Conservation (phyloP, 2,329 filamentous ascomycete species). For the Ophiostoma himal-ulmi region DNA sequence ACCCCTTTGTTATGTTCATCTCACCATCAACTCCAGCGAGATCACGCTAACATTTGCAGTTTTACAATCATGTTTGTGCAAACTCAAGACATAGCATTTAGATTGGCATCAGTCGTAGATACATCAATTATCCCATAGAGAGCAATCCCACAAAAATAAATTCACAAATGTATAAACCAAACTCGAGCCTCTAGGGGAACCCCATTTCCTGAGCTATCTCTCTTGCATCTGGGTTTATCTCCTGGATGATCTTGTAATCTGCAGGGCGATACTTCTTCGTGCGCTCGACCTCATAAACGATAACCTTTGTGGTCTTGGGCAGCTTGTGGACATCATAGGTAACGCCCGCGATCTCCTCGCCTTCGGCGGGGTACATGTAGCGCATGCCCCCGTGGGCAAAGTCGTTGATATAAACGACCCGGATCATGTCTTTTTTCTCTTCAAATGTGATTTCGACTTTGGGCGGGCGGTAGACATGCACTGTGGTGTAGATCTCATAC, state of each 20-base stretch:
- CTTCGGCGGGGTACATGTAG: background rate
- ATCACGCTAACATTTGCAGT: background rate
- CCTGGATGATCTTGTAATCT: conserved; percentile 1
- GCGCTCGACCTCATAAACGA: conserved; percentile 2
- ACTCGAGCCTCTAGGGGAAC: background rate
- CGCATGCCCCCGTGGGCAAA: background rate
- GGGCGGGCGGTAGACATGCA: conserved; percentile 1
- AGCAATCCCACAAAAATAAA: background rate
- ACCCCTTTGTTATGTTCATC: background rate
- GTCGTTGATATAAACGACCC: background rate
- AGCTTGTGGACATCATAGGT: background rate
- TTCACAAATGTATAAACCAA: background rate
- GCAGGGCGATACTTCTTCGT: background rate
- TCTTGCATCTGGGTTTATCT: background rate
- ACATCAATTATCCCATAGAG: background rate
- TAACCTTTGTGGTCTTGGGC: conserved; percentile 2
- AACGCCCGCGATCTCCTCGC: background rate
- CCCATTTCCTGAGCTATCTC: background rate
- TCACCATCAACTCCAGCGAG: background rate
- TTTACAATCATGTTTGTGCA: background rate
- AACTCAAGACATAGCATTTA: background rate
- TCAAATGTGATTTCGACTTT: background rate
- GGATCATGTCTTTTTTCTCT: background rate
- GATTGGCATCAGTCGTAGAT: background rate
- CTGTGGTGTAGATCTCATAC: background rate